These are phyloP conservation scores for Serendipita indica DNA, from an alignment of 768 basidiomycete species.

Conservation along the genomic window DNA sequence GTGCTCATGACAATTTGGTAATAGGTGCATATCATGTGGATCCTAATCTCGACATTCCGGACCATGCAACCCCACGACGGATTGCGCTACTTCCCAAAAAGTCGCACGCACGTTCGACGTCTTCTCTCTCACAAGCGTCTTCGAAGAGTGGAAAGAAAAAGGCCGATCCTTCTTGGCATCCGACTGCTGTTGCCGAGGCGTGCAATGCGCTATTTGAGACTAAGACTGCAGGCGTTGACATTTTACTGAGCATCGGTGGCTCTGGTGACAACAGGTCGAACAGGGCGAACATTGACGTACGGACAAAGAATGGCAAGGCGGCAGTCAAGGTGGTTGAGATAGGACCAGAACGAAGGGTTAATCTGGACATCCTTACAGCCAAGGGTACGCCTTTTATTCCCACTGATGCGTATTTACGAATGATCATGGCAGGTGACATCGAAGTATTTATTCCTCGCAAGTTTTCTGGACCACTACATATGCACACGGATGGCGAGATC, in stretches of 20 bases:
- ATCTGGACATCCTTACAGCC: background rate
- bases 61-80: background rate
- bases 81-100: background rate
- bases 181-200: background rate
- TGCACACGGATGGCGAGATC: slow-evolving; percentile 5
- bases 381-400: background rate
- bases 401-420: background rate
- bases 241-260: background rate
- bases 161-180: background rate
- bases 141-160: slow-evolving; percentile 4
- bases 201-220: slow-evolving; percentile 5
- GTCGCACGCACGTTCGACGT: background rate
- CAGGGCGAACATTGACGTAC: background rate
- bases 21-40: slow-evolving; percentile 4
- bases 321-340: background rate
- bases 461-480: slow-evolving; percentile 1
- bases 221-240: background rate
- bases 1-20: background rate
- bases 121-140: background rate
- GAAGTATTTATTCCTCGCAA: slow-evolving; percentile 3
- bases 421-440: background rate
- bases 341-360: background rate
- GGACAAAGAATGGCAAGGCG: background rate
- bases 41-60: background rate
- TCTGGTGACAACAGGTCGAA: background rate